Evolutionary conservation across 1,284 basidiomycete species (phyloP), one percentile per base, ranked within the genome.

Genomic region (Trichosporon coremiiforme): DNA sequence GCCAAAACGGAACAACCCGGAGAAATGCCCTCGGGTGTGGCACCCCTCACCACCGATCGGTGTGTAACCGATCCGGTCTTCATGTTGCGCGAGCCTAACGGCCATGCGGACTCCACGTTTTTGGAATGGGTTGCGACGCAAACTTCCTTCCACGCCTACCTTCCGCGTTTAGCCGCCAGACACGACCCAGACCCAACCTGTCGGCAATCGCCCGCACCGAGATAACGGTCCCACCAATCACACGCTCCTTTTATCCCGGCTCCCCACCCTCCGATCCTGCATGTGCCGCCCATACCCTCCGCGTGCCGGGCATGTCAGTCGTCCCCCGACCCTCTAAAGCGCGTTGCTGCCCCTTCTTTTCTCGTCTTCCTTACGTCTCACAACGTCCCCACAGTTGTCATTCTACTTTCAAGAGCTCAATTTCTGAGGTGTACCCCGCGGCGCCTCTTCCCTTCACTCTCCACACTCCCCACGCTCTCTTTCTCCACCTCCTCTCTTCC

Each of bases 1-100:
- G 57, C 57, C 57, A 62, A 33, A 62, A 35, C 57, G 57, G 57
- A 62, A 62, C 57, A 62, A 62, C 57, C 57, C 57, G 57, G 57
- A 62, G 57, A 62, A 62, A 33, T 62, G 31, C 57, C 57, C 17
- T 17, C 57, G 57, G 31, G 57, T 62, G 57, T 62, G 57, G 57
- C 57, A 62, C 36, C 36, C 15, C n/a, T 9, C 29, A 5, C 12
- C 13, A 35, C 31, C 57, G 57, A 62, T 62, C 57, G 57, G 57
- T 57, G 53, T 57, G 53, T 57, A 57, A 57, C 57, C 57, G 57
- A 35, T 33, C 15, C 57, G 57, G 29, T 33, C 55, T 29, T 22
- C 29, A 17, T 13, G 15, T 9, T 1, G n/a, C 17, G 57, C 57
- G 35, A 1, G 57, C 57, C 57, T 62, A 62, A 35, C 17, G 15